Evolutionary conservation across 345 rosid species (phyloP).

Genomic region (Mercurialis annua): DNA sequence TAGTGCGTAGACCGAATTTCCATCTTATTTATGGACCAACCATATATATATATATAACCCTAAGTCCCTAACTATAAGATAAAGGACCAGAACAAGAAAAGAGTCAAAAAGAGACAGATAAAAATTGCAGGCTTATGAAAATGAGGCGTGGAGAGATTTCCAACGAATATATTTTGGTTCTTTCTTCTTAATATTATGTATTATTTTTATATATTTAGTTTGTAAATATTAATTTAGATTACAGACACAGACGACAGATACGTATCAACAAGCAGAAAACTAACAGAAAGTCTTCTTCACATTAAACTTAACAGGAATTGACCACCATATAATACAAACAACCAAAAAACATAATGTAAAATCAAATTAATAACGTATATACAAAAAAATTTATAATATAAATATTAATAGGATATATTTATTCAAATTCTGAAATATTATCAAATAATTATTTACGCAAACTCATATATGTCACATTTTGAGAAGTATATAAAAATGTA

Average conservation of each 20-base stretch:
- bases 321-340: constrained; percentile 9
- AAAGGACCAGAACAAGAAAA: not conserved
- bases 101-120: constrained; percentile 7
- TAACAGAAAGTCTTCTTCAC: not conserved
- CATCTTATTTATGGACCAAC: too few relatives aligned
- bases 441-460: too few relatives aligned
- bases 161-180: not conserved
- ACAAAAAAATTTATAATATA: not conserved
- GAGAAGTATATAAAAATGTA: too few relatives aligned
- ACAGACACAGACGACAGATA: not conserved
- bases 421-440: too few relatives aligned
- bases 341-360: not conserved
- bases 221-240: too few relatives aligned
- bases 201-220: too few relatives aligned
- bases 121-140: constrained; percentile 16
- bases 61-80: not conserved
- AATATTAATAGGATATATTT: too few relatives aligned
- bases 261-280: constrained; percentile 6
- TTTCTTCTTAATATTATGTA: not conserved
- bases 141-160: constrained; percentile 9
- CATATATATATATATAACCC: not conserved
- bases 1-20: too few relatives aligned
- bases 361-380: not conserved
- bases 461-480: too few relatives aligned
- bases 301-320: not conserved